Conservation (phyloP, 495 filamentous ascomycete species). For the Podospora comata region DNA sequence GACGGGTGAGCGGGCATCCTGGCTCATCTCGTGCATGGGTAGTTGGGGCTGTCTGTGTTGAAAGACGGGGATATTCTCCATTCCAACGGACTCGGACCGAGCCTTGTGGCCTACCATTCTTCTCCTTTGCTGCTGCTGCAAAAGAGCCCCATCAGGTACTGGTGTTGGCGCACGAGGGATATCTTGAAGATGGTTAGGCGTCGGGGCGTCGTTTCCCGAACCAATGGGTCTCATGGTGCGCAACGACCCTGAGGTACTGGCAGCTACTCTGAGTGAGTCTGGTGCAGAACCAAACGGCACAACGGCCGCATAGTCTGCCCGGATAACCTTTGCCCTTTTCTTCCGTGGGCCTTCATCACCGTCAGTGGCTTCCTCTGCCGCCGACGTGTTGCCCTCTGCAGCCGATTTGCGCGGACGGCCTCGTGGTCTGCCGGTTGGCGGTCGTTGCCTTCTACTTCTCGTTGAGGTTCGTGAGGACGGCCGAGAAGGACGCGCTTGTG, state of each 20-base stretch:
- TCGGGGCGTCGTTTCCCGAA: slow-evolving; percentile 48
- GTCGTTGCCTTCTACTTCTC: slow-evolving; percentile 20
- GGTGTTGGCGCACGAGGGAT: slow-evolving; percentile 80
- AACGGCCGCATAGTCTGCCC: slow-evolving; percentile 64
- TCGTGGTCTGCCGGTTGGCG: slow-evolving; percentile 43
- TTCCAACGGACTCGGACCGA: slow-evolving; percentile 25
- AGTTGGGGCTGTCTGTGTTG: slow-evolving; percentile 17
- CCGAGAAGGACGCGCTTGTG: slow-evolving; percentile 23
- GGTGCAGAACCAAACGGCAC: slow-evolving; percentile 65
- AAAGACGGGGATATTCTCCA: slow-evolving; percentile 17
- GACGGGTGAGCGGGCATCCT: slow-evolving; percentile 42
- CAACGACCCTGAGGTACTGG: slow-evolving; percentile 81
- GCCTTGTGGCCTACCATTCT: slow-evolving; percentile 19
- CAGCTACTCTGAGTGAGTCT: slow-evolving; percentile 80
- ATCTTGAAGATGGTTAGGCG: slow-evolving; percentile 62
- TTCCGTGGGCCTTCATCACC: slow-evolving; percentile 58
- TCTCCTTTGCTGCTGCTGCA: slow-evolving; percentile 31
- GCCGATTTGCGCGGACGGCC: slow-evolving; percentile 48
- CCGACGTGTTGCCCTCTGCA: slow-evolving; percentile 55
- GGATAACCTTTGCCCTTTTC: slow-evolving; percentile 71
- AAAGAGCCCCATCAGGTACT: slow-evolving; percentile 47
- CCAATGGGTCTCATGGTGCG: slow-evolving; percentile 78
- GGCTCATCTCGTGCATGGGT: slow-evolving; percentile 23
- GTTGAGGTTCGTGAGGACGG: slow-evolving; percentile 43
- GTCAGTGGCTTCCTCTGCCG: slow-evolving; percentile 71